Evolutionary conservation across 352 stramenopile genomes (phyloP).

Genomic region (Phytophthora multivora): DNA sequence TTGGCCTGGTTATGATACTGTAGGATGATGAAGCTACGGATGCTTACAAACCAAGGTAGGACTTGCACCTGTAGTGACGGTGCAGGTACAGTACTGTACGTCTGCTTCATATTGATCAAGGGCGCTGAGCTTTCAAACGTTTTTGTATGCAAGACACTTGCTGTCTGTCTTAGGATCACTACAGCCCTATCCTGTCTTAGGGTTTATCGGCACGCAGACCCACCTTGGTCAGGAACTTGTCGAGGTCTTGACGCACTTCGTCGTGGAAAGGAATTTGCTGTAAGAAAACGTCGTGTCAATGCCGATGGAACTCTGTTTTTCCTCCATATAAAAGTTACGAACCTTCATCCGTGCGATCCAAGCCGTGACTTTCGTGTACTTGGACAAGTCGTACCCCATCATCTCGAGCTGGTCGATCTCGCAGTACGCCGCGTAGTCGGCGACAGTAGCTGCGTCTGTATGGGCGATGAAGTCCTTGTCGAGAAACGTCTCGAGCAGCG

Average conservation of each 20-base stretch:
- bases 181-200: slow-evolving; percentile 7
- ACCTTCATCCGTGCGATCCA: slow-evolving; percentile 43
- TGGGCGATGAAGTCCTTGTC: slow-evolving; percentile 47
- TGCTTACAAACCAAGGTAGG: slow-evolving; percentile 29
- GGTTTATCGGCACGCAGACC: slow-evolving; percentile 16
- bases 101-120: not conserved
- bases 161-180: slow-evolving; percentile 6
- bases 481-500: slow-evolving; percentile 48
- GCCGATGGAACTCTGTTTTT: not conserved
- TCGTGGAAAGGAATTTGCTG: slow-evolving; percentile 34
- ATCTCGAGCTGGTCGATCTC: slow-evolving; percentile 62
- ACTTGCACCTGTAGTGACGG: slow-evolving; percentile 9
- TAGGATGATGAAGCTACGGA: slow-evolving; percentile 15
- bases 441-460: slow-evolving; percentile 45
- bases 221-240: slow-evolving; percentile 24
- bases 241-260: slow-evolving; percentile 36
- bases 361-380: slow-evolving; percentile 43
- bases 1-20: slow-evolving; percentile 18
- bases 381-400: slow-evolving; percentile 46
- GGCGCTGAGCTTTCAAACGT: not conserved
- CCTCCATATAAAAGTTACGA: too few species aligned
- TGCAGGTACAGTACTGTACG: too few species aligned
- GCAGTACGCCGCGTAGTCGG: slow-evolving; percentile 55
- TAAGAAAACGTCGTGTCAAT: not conserved
- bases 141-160: slow-evolving; percentile 13